Conservation (phyloP, 2,329 filamentous ascomycete species). For the Colletotrichum brevisporum region DNA sequence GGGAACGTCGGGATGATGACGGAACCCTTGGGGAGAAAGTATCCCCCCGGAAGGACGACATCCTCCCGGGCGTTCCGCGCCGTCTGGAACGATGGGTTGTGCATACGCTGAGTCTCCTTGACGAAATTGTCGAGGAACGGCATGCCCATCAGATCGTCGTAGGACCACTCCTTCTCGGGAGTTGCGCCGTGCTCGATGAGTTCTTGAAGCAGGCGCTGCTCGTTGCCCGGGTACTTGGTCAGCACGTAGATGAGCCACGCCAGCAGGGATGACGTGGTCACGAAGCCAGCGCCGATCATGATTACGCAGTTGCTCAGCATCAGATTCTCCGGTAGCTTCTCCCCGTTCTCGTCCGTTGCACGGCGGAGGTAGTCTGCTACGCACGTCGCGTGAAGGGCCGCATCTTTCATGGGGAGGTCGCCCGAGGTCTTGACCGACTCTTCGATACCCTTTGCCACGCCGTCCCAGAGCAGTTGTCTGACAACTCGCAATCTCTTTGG, state of each 20-base stretch:
- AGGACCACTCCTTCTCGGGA: slow-evolving; percentile 2
- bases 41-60: slow-evolving; percentile 16
- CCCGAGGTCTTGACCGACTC: slow-evolving; percentile 2
- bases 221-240: slow-evolving; percentile 22
- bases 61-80: slow-evolving; percentile 17
- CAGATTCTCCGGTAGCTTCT: slow-evolving; percentile 1
- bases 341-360: slow-evolving; percentile 7
- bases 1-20: slow-evolving; percentile 24
- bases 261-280: slow-evolving; percentile 19
- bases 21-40: slow-evolving; percentile 14
- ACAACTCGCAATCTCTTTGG: slow-evolving; percentile 21
- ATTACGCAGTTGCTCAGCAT: slow-evolving; percentile 29
- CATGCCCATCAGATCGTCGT: slow-evolving; percentile 19
- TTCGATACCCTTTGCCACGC: slow-evolving; percentile 22
- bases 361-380: slow-evolving; percentile 27
- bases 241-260: slow-evolving; percentile 21
- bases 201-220: slow-evolving; percentile 18
- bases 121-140: slow-evolving; percentile 24
- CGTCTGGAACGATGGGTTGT: slow-evolving; percentile 28
- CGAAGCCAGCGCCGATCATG: slow-evolving; percentile 26
- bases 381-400: slow-evolving; percentile 7
- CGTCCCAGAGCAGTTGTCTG: slow-evolving; percentile 9
- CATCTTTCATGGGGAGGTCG: slow-evolving; percentile 23
- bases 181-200: slow-evolving; percentile 8
- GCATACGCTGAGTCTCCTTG: slow-evolving; percentile 28